Evolutionary conservation across 805 yeast genomes (phyloP), one percentile per base, ranked within the genome.

Genomic region (Metschnikowia similis): DNA sequence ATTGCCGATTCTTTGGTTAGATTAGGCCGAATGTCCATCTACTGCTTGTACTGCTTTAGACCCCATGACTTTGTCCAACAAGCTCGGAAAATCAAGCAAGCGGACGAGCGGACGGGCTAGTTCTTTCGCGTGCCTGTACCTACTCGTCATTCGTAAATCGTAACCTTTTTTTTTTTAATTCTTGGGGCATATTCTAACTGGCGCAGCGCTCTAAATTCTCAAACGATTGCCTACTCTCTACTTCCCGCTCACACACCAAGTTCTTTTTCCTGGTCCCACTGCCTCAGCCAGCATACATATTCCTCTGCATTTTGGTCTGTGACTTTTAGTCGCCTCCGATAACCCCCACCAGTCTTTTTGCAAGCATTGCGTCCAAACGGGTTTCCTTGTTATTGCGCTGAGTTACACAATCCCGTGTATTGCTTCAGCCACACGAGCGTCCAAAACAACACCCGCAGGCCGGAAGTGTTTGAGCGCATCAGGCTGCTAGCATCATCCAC

Each of bases 101-200:
- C 21, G 21, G 21, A 4, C 21, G 21, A 21, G 21, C 21, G 21
- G 21, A 26, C 13, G 34, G 36, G 45, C 21, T 32, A n/a, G 10
- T 21, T 14, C 16, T 17, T 32, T 26, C 38, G 37, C 45, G 34
- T 34, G 27, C 35, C 31, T 46, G 44, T 31, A 38, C 45, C 31
- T 37, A 16, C 32, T 46, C 45, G 45, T 38, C 38, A 27, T 39
- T 26, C 35, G 30, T 39, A 26, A n/a, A 41, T 41, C 45, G 45
- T 41, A 32, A 38, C 31, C 16, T 27, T 21, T 38, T 45, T 45
- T 38, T 45, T 38, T 37, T 45, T 37, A 21, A 21, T 21, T 21
- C 21, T 36, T 30, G 27, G 32, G 21, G 26, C 17, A 30, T 35
- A 10, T 41, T 31, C 31, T 11, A 38, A 26, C 41, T 27, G 30